Base-by-base conservation (phyloP, 768 basidiomycete species). In the Lentinula guzmanii region DNA sequence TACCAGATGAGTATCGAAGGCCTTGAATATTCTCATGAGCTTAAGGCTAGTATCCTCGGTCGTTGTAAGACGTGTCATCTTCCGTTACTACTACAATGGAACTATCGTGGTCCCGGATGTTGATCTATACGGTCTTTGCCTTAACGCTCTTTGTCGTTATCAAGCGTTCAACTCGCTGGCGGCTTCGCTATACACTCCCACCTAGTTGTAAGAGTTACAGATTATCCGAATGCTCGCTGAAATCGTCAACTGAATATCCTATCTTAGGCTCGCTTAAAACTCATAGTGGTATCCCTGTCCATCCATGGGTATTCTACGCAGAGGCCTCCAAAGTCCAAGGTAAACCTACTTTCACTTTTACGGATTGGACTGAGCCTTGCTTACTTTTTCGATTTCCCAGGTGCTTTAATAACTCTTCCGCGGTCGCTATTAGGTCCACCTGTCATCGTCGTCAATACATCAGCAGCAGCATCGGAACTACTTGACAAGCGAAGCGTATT, bases 371-470 rank as follows among this genome's bases (percentile, higher is more conserved):
- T 1, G 4, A 51, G 11, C 11, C 31, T 18, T 4, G 8, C 16
- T 33, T n/a, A 16, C 28, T 13, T 16, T 4, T 28, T 4, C 34
- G 28, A 35, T 18, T 52, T 43, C 42, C 5, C 8, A 33, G 28
- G 28, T 33, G 31, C 31, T 33, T 15, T 35, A 4, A 35, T 52
- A n/a, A 52, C n/a, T 13, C 16, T 35, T n/a, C 15, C 52, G 5
- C 52, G 16, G 10, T 28, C 48, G 33, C 37, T 59, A 8, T n/a
- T 46, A 10, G 28, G 43, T 8, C 37, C 46, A 16, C 28, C 58
- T 8, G 58, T 60, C 45, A 50, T 60, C 28, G 58, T 60, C 24
- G 15, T 60, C 33, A 60, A 60, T 28, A 50, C 46, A 10, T 11
- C 21, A 21, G n/a, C 21, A 51, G 33, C 46, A 33, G 43, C 42